Base-by-base conservation (phyloP, 2,329 filamentous ascomycete species). In the Fusarium austroafricanum region DNA sequence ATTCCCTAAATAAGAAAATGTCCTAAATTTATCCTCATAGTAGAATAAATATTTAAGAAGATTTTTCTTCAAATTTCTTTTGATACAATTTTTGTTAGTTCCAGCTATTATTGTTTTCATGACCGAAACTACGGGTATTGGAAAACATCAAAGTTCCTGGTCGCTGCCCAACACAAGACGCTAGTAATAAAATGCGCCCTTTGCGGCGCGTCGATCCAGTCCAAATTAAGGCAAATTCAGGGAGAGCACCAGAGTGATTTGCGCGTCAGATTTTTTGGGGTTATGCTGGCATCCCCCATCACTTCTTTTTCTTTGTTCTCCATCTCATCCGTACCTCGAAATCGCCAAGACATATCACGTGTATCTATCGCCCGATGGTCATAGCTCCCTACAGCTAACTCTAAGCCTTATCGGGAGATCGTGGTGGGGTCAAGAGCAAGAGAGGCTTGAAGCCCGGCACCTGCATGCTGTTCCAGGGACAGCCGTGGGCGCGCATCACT, bases 331-430 rank as follows among this genome's bases (percentile, higher is more conserved):
- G 43, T 31, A 47, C 26, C 44, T 62, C 44, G 17, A 61, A 53
- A 58, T 44, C 52, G 65, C 59, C 55, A 65, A 70, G 55, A 33
- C 49, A 68, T 67, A 67, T 68, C 75, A 75, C 73, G 73, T 68
- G 60, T 45, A 64, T 51, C 18, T 29, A 23, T 29, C 31, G 37
- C 44, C n/a, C 28, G 46, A 53, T 75, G 75, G 73, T 70, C 75
- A 75, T 75, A 75, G 75, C 74, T 75, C 62, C 60, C 20, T 51
- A 46, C 46, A 42, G 29, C 23, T 60, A 40, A 8, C 71, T 73
- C 71, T 74, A 76, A 74, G 66, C 74, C 71, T 65, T 71, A 67
- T 73, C 62, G 54, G 65, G 68, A 52, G 54, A 23, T 39, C 33
- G 28, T 47, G 37, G 45, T 52, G 58, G 65, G 49, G 66, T 58